Percentiles rank a stretch among this genome's conserved stretches.
These are phyloP conservation scores for Lactifluus piperatus DNA, from an alignment of 768 basidiomycete genomes.

Conservation along the genomic window DNA sequence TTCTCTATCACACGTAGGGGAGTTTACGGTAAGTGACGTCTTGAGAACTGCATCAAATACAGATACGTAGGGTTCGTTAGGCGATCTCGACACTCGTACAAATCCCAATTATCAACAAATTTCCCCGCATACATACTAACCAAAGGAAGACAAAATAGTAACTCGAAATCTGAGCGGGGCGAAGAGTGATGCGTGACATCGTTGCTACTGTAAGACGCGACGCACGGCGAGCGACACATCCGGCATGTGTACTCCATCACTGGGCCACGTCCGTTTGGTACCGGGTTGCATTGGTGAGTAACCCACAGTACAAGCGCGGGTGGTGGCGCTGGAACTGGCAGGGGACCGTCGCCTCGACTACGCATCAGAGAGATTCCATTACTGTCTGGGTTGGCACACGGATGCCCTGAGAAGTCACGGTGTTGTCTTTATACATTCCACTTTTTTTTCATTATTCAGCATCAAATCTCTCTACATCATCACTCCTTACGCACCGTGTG, in stretches of 20 bases:
- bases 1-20: too few relatives aligned
- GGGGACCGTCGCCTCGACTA: constrained; percentile 35
- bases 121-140: too few relatives aligned
- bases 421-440: background rate
- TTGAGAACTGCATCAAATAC: too few relatives aligned
- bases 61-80: too few relatives aligned
- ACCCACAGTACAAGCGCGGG: constrained; percentile 29
- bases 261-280: constrained; percentile 19
- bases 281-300: constrained; percentile 19
- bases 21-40: too few relatives aligned
- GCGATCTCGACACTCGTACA: too few relatives aligned
- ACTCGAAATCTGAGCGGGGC: too few relatives aligned
- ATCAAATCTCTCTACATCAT: background rate
- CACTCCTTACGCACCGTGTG: background rate
- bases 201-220: too few relatives aligned
- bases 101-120: too few relatives aligned
- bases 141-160: too few relatives aligned
- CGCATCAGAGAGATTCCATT: constrained; percentile 57
- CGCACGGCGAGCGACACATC: constrained; percentile 65
- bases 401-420: constrained; percentile 5
- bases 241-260: constrained; percentile 25
- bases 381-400: constrained; percentile 28
- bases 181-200: too few relatives aligned
- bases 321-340: constrained; percentile 21
- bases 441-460: background rate